Conservation (phyloP, 768 basidiomycete species). For the Boletus pseudopeckii region DNA sequence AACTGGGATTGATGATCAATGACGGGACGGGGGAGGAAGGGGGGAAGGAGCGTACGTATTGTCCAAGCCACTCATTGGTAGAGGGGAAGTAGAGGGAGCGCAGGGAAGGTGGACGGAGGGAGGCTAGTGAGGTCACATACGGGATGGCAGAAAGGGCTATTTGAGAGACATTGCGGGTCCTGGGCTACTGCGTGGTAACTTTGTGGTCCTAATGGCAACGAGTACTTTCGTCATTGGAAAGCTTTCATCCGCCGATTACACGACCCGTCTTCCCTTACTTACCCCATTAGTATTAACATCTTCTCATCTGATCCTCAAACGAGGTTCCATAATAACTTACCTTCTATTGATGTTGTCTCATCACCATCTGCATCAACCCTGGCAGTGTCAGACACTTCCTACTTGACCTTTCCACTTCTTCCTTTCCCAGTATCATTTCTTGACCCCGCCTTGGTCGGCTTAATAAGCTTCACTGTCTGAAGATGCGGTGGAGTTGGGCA, state of each 20-base stretch:
- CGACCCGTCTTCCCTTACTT: conserved; percentile 6
- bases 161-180: conserved; percentile 8
- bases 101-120: neutral
- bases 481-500: too few relatives aligned
- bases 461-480: too few relatives aligned
- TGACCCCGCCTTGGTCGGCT: too few relatives aligned
- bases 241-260: conserved; percentile 23
- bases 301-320: conserved; percentile 14
- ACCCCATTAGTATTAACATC: conserved; percentile 13
- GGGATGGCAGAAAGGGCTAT: conserved; percentile 11
- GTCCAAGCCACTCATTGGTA: conserved; percentile 28
- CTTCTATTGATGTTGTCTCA: neutral
- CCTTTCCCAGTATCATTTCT: too few relatives aligned
- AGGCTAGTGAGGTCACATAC: neutral
- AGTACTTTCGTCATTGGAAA: conserved; percentile 20
- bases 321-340: conserved; percentile 17
- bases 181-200: conserved; percentile 7
- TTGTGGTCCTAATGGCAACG: conserved; percentile 9
- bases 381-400: too few relatives aligned
- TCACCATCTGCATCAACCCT: conserved; percentile 1
- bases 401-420: too few relatives aligned
- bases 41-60: conserved; percentile 34
- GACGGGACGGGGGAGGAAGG: neutral
- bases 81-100: neutral
- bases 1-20: conserved; percentile 28